A percentile compares a stretch with the other conserved stretches of the same genome.
These are phyloP conservation scores for Vaccinium macrocarpon DNA, from an alignment of 148 eudicot genomes.

Conservation along the genomic window DNA sequence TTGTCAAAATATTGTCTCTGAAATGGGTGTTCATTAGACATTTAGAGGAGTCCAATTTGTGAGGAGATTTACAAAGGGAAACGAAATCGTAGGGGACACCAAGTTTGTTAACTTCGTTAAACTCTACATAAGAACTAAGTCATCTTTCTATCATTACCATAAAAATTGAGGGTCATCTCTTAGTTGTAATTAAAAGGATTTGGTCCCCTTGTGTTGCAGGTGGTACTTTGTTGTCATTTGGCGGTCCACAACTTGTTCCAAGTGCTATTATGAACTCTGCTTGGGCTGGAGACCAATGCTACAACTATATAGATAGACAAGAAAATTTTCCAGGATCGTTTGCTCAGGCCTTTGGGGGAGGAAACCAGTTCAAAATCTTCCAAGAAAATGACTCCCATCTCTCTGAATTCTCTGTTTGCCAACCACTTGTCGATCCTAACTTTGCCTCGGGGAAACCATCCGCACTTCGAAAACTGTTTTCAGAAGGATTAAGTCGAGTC, in stretches of 20 bases:
- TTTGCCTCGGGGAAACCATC: conserved; percentile 21
- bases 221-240: conserved; percentile 50
- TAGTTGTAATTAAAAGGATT: not conserved
- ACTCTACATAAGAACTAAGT: not conserved
- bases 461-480: conserved; percentile 27
- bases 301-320: conserved; percentile 14
- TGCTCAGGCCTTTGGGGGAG: conserved; percentile 32
- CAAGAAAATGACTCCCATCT: conserved; percentile 30
- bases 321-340: conserved; percentile 25
- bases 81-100: not conserved
- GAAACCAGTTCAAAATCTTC: conserved; percentile 51
- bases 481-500: conserved; percentile 36
- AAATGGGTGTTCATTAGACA: not conserved
- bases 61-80: not conserved
- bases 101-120: not conserved
- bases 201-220: conserved; percentile 26
- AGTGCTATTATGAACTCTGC: conserved; percentile 40
- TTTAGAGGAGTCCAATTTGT: not conserved
- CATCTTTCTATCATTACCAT: not conserved
- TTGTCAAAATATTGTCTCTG: not conserved
- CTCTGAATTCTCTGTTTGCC: conserved; percentile 38
- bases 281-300: conserved; percentile 37
- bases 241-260: conserved; percentile 39
- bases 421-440: conserved; percentile 36
- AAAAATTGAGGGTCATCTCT: not conserved